phyloP scores from a whole-genome alignment of 192 early-diverging fungal species.

The Linnemannia zychae region DNA sequence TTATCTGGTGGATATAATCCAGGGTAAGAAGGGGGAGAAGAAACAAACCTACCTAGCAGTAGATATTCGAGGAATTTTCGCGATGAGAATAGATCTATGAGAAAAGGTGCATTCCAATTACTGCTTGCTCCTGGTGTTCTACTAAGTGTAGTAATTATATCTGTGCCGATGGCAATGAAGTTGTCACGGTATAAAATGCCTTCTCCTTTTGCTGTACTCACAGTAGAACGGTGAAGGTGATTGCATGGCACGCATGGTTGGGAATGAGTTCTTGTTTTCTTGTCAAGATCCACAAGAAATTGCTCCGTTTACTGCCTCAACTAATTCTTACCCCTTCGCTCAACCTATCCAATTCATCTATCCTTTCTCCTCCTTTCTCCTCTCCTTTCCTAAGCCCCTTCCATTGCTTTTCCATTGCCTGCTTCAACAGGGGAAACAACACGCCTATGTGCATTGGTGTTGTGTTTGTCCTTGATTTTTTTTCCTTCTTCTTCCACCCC shows the following conservation, averaged over 20 bases:
- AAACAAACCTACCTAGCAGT: too few relatives aligned
- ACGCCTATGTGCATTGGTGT: too few relatives aligned
- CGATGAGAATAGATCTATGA: too few relatives aligned
- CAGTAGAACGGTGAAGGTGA: background rate
- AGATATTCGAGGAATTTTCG: too few relatives aligned
- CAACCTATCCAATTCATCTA: background rate
- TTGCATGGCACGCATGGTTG: background rate
- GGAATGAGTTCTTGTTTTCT: background rate
- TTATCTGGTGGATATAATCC: too few relatives aligned
- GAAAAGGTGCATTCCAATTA: too few relatives aligned
- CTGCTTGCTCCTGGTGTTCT: too few relatives aligned
- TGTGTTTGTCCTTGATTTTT: too few relatives aligned
- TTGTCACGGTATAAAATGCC: background rate
- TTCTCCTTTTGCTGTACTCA: background rate
- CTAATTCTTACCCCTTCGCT: background rate
- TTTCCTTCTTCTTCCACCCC: too few relatives aligned
- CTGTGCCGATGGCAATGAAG: too few relatives aligned
- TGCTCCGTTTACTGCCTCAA: background rate
- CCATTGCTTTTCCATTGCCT: background rate
- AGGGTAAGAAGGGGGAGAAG: too few relatives aligned
- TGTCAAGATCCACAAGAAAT: background rate
- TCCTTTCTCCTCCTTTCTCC: background rate
- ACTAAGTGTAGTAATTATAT: too few relatives aligned
- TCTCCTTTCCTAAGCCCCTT: background rate
- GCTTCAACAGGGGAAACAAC: background rate